Conservation (phyloP, 176 grass and related monocot genomes). For the Zoysia japonica region DNA sequence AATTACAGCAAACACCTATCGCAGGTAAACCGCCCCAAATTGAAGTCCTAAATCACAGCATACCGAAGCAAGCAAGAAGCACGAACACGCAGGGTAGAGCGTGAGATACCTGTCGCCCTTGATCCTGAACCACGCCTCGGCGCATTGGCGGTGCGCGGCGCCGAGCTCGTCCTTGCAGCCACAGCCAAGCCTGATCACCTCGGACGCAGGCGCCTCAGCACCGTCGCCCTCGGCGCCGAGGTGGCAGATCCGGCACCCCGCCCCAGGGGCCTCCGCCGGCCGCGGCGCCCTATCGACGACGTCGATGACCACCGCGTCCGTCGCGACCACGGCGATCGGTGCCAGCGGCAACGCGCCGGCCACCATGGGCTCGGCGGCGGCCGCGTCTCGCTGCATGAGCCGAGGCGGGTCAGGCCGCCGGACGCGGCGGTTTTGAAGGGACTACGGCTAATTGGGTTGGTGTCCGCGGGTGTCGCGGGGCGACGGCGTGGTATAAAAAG, state of each 20-base stretch:
- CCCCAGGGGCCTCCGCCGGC: neutral
- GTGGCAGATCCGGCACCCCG: constrained; percentile 78
- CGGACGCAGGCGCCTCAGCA: constrained; percentile 21
- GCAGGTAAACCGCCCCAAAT: neutral
- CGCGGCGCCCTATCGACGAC: neutral
- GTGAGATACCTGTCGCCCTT: constrained; percentile 62
- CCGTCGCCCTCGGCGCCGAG: constrained; percentile 32
- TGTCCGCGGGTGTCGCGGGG: neutral
- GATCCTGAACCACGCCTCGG: constrained; percentile 76
- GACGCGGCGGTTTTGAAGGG: neutral
- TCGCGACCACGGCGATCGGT: neutral
- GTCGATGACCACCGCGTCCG: constrained; percentile 6
- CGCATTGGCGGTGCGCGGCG: constrained; percentile 67
- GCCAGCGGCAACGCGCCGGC: constrained; percentile 20
- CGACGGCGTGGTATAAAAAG: neutral
- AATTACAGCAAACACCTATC: constrained; percentile 6
- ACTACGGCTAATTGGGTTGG: constrained; percentile 2
- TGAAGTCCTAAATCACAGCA: neutral
- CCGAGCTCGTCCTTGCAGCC: constrained; percentile 73
- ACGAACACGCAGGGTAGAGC: neutral
- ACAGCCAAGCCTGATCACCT: constrained; percentile 63
- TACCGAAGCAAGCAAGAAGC: neutral
- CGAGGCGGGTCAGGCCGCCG: constrained; percentile 10
- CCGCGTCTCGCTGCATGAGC: constrained; percentile 41
- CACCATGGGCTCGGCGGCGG: constrained; percentile 34